These are phyloP conservation scores for Ambrosia artemisiifolia DNA, from an alignment of 129 eudicot genomes.

Conservation along the genomic window DNA sequence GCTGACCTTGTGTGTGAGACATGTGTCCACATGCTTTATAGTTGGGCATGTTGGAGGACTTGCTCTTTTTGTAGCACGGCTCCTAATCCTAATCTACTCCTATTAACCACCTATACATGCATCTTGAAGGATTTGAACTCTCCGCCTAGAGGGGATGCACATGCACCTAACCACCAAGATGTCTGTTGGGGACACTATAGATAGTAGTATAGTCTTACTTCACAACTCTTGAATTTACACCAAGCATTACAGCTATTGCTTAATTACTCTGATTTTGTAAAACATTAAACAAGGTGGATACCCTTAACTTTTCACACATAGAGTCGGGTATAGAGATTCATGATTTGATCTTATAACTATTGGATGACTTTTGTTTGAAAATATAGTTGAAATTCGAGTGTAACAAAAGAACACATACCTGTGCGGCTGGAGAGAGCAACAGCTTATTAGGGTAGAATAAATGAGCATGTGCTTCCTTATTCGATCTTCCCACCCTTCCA, in stretches of 20 bases:
- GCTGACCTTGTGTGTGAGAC: background rate
- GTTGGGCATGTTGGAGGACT: background rate
- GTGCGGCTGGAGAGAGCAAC: conserved; percentile 81
- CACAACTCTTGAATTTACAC: background rate
- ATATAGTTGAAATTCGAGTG: background rate
- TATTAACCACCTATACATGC: too few species aligned
- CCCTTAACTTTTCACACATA: background rate
- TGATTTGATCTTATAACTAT: background rate
- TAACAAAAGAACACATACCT: conserved; percentile 35
- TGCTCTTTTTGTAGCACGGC: background rate
- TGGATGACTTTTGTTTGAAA: background rate
- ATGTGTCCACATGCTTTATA: background rate
- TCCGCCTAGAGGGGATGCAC: too few species aligned
- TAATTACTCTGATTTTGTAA: background rate
- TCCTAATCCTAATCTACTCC: too few species aligned
- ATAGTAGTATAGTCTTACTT: background rate
- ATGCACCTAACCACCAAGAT: too few species aligned
- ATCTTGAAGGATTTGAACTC: too few species aligned
- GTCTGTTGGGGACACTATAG: background rate
- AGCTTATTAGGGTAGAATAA: conserved; percentile 84
- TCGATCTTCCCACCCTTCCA: conserved; percentile 97
- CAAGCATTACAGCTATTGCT: background rate
- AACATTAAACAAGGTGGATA: background rate
- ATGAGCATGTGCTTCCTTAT: conserved; percentile 95
- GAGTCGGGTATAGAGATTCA: background rate